Base-by-base conservation (phyloP, 176 grass and related monocot species). In the Hyparrhenia diplandra region DNA sequence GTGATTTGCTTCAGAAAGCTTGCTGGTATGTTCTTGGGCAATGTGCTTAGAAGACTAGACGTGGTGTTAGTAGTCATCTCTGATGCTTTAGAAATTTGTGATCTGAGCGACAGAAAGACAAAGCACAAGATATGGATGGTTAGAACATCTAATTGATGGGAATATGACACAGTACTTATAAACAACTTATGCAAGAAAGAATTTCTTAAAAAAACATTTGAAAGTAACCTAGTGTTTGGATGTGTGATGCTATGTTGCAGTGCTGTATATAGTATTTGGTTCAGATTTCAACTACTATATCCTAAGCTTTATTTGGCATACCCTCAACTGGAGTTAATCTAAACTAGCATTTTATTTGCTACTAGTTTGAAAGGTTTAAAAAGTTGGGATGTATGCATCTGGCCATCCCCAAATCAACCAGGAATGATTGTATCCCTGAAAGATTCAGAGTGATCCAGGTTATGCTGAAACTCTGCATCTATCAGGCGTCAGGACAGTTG, bases 1-100 rank as follows among this genome's bases (percentile, higher is more conserved):
- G 84, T 85, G 5, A 80, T 85, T 8, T 63, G 27, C 25, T 49
- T 82, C 13, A 87, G 1, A 23, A 87, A 82, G 23, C 42, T 58
- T 4, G 67, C 28, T 16, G 79, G 72, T 37, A 82, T 18, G 2
- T 82, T 11, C 3, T 55, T 85, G 0, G 67, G 76, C 17, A 85
- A 24, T 32, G 75, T 52, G 14, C 75, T 72, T 45, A 79, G 28
- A 78, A 69, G 49, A 55, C 10, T 28, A 4, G 40, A 41, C 1
- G 14, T 61, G 8, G 3, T 17, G 11, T 4, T 1, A 2, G n/a
- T n/a, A n/a, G 64, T 10, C 74, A 85, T 85, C 60, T 49, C 39
- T 78, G 83, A 11, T 3, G 5, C 12, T 36, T 36, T 24, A 62
- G 34, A 18, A 27, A 35, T 27, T 9, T 45, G 7, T 8, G 13